Percentiles rank a stretch among this genome's conserved stretches.
Evolutionary conservation across 1,284 basidiomycete species (phyloP).

Genomic region (Melampsora larici-populina): DNA sequence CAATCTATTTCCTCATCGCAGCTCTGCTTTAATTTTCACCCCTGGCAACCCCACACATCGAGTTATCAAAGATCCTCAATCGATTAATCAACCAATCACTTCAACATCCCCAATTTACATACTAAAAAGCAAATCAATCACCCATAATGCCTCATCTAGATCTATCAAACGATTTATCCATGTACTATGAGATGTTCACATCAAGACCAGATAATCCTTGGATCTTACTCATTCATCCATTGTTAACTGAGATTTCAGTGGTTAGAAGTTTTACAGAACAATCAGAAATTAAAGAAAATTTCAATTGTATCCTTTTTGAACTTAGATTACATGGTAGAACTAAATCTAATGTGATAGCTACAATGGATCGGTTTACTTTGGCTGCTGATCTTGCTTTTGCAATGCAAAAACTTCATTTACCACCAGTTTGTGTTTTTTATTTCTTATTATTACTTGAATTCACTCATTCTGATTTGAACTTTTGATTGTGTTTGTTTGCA

Average conservation of each 20-base stretch:
- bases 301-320: not conserved
- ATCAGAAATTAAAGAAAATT: not conserved
- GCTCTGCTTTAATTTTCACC: too few species aligned
- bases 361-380: not conserved
- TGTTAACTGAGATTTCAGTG: not conserved
- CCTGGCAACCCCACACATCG: too few species aligned
- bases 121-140: too few species aligned
- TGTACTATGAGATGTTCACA: not conserved
- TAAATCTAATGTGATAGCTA: not conserved
- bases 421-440: not conserved
- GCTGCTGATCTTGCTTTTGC: not conserved
- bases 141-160: not conserved
- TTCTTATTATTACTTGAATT: not conserved
- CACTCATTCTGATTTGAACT: not conserved
- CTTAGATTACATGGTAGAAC: not conserved
- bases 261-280: not conserved
- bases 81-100: too few species aligned
- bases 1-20: too few species aligned
- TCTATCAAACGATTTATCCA: not conserved
- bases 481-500: too few species aligned
- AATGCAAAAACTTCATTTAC: not conserved
- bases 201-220: not conserved
- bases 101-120: too few species aligned
- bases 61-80: too few species aligned
- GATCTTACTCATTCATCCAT: not conserved